Evolutionary conservation across 192 early-diverging fungal genomes (phyloP).

Genomic region (Coemansia sp.): DNA sequence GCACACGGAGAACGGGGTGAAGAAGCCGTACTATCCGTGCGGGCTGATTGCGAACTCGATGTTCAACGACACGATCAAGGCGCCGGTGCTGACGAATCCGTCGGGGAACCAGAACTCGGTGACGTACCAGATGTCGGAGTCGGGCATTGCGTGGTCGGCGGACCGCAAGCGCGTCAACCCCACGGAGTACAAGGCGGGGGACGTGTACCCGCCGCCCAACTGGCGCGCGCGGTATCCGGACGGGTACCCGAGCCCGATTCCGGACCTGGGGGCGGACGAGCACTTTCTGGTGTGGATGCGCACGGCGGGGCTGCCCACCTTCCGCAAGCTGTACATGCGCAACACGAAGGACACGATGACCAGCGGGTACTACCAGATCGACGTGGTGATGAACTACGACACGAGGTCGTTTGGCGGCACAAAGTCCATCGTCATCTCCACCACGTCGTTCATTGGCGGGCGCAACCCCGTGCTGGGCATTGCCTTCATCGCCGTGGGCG

Average conservation of each 20-base stretch:
- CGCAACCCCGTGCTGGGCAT: constrained; percentile 95
- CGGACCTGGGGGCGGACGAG: constrained; percentile 69
- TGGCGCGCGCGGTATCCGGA: constrained; percentile 71
- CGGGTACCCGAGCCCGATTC: constrained; percentile 41
- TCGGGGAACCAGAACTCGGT: constrained; percentile 21
- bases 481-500: constrained; percentile 94
- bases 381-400: constrained; percentile 81
- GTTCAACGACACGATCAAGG: constrained; percentile 81
- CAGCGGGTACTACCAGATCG: constrained; percentile 71
- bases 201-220: constrained; percentile 82
- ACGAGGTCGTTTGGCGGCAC: constrained; percentile 87
- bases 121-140: constrained; percentile 62
- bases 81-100: constrained; percentile 60
- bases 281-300: constrained; percentile 99
- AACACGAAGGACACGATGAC: constrained; percentile 62
- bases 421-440: constrained; percentile 93
- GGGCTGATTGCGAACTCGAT: constrained; percentile 98
- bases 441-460: constrained; percentile 93
- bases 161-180: constrained; percentile 73
- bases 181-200: constrained; percentile 52
- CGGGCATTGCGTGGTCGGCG: constrained; percentile 85
- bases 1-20: constrained; percentile 15
- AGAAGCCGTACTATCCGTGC: constrained; percentile 83
- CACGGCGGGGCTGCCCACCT: constrained; percentile 91
- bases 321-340: constrained; percentile 92